Percentiles rank a stretch among this genome's conserved stretches.
Conservation (phyloP, 352 stramenopile genomes). For the Phytophthora multivora region DNA sequence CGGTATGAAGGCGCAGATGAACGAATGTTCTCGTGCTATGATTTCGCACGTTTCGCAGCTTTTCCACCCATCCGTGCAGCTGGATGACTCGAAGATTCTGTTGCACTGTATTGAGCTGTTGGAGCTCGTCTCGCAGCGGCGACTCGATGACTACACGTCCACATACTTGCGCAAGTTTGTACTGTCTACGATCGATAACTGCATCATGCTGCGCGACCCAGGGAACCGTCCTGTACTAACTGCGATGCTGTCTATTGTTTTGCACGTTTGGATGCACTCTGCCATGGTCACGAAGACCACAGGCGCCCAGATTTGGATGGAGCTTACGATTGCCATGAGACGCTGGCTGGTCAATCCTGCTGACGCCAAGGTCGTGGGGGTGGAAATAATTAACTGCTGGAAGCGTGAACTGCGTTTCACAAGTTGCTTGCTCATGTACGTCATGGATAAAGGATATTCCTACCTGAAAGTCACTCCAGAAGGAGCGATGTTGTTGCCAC, state of each 20-base stretch:
- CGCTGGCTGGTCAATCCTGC: conserved; percentile 76
- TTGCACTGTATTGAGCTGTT: conserved; percentile 86
- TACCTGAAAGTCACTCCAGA: conserved; percentile 70
- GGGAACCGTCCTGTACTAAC: conserved; percentile 61
- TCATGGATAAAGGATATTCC: conserved; percentile 79
- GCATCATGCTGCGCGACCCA: conserved; percentile 68
- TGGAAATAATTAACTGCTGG: conserved; percentile 84
- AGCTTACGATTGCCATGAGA: conserved; percentile 78
- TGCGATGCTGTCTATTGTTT: conserved; percentile 81
- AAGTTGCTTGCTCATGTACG: conserved; percentile 83
- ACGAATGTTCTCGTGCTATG: conserved; percentile 83
- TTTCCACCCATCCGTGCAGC: conserved; percentile 84
- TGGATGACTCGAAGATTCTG: conserved; percentile 85
- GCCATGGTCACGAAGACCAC: conserved; percentile 58
- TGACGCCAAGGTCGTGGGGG: conserved; percentile 60
- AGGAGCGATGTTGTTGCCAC: conserved; percentile 56
- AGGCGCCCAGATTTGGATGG: conserved; percentile 77
- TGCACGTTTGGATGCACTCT: conserved; percentile 89
- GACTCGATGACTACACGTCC: conserved; percentile 83
- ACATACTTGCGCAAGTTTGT: conserved; percentile 89
- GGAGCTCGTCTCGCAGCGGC: conserved; percentile 84
- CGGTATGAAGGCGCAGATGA: conserved; percentile 83
- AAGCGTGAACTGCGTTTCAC: conserved; percentile 81
- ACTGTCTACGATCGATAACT: conserved; percentile 86
- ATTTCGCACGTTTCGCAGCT: conserved; percentile 89